These are phyloP conservation scores for Pythium phragmiticola DNA, from an alignment of 352 stramenopile genomes.

Conservation along the genomic window DNA sequence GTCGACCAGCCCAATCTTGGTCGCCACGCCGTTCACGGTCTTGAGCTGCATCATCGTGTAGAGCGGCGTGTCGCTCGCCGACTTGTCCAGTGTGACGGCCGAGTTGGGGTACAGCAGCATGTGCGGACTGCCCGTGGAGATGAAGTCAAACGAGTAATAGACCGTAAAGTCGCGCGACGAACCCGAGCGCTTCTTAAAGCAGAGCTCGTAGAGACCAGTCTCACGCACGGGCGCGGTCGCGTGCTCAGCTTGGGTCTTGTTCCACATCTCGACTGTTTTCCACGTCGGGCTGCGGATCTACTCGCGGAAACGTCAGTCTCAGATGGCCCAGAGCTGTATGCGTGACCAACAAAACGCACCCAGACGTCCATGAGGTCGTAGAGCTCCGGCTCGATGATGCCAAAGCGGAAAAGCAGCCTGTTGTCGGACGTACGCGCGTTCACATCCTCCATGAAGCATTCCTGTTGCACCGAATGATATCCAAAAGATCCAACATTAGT, in stretches of 20 bases:
- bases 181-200: slow-evolving; percentile 65
- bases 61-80: slow-evolving; percentile 36
- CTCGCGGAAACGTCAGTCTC: background rate
- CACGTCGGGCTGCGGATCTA: slow-evolving; percentile 26
- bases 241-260: slow-evolving; percentile 63
- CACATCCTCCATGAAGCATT: slow-evolving; percentile 35
- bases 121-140: slow-evolving; percentile 57
- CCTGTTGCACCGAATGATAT: slow-evolving; percentile 8
- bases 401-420: slow-evolving; percentile 37
- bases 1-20: slow-evolving; percentile 66
- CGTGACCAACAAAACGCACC: slow-evolving; percentile 11
- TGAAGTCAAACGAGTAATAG: slow-evolving; percentile 85
- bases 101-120: slow-evolving; percentile 62
- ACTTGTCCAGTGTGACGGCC: slow-evolving; percentile 56
- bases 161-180: slow-evolving; percentile 54
- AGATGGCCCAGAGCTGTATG: background rate
- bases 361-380: slow-evolving; percentile 33
- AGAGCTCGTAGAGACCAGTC: slow-evolving; percentile 77
- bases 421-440: slow-evolving; percentile 32
- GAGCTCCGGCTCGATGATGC: slow-evolving; percentile 29
- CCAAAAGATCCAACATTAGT: background rate
- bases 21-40: slow-evolving; percentile 41
- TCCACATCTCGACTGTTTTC: slow-evolving; percentile 40
- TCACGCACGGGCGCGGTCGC: slow-evolving; percentile 55
- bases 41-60: slow-evolving; percentile 61